phyloP scores from a whole-genome alignment of 352 stramenopile genomes.

The Pseudoperonospora humuli region DNA sequence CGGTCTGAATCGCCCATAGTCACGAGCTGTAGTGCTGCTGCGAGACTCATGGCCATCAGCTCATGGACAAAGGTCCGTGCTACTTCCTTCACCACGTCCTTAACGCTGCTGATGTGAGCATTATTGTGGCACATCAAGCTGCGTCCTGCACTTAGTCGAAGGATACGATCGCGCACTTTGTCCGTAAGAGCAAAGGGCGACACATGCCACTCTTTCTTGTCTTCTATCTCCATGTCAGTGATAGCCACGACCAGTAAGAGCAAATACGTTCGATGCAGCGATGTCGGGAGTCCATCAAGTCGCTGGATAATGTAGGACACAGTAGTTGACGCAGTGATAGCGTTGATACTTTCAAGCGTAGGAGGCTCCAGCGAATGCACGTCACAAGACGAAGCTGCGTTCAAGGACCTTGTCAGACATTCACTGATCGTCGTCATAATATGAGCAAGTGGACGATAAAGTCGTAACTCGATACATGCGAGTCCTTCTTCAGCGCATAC shows the following conservation, averaged over 20 bases:
- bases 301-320: slow-evolving; percentile 17
- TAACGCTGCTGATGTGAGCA: not conserved
- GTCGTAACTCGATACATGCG: slow-evolving; percentile 1
- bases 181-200: not conserved
- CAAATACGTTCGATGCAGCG: slow-evolving; percentile 22
- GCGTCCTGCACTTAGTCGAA: slow-evolving; percentile 6
- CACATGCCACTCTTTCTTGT: not conserved
- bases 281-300: slow-evolving; percentile 22
- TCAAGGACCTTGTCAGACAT: slow-evolving; percentile 4
- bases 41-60: slow-evolving; percentile 2
- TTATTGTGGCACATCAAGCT: slow-evolving; percentile 9
- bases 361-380: not conserved
- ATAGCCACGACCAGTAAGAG: slow-evolving; percentile 16
- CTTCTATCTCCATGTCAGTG: slow-evolving; percentile 7
- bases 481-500: slow-evolving; percentile 18
- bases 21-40: not conserved
- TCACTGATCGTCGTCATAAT: slow-evolving; percentile 8
- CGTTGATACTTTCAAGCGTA: not conserved
- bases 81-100: slow-evolving; percentile 3
- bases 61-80: slow-evolving; percentile 10
- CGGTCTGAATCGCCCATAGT: no score
- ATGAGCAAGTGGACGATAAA: slow-evolving; percentile 14
- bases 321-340: slow-evolving; percentile 7
- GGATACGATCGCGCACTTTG: slow-evolving; percentile 6
- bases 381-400: no score